phyloP scores from a whole-genome alignment of 129 eudicot species.

The Ambrosia trifida region DNA sequence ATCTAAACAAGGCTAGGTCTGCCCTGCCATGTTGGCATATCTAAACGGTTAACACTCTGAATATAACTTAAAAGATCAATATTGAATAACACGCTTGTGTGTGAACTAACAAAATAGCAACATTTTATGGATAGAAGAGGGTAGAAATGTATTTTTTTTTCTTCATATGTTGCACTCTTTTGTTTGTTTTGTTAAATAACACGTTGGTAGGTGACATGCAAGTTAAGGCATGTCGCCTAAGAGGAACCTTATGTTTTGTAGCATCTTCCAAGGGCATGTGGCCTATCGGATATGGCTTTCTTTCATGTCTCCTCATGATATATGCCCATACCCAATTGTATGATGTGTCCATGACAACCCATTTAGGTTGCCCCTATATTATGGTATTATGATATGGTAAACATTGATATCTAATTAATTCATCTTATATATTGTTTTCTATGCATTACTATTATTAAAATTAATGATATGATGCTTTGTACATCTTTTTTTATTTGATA shows the following conservation, averaged over 20 bases:
- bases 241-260: conserved; percentile 52
- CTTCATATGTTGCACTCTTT: no score
- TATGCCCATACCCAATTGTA: conserved; percentile 36
- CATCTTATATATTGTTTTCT: no score
- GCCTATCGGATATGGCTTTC: conserved; percentile 9
- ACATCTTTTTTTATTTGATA: no score
- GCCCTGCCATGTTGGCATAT: not conserved
- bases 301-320: conserved; percentile 14
- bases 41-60: not conserved
- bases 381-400: not conserved
- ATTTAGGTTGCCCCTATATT: conserved; percentile 15
- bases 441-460: no score
- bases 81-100: not conserved
- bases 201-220: conserved; percentile 20
- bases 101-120: no score
- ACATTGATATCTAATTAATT: no score
- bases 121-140: not conserved
- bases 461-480: no score
- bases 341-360: conserved; percentile 27
- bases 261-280: conserved; percentile 51
- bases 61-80: no score
- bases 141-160: no score
- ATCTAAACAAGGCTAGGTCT: no score
- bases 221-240: conserved; percentile 26
- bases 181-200: not conserved